Conservation (phyloP, 495 filamentous ascomycete species). For the Xylaria sp. region DNA sequence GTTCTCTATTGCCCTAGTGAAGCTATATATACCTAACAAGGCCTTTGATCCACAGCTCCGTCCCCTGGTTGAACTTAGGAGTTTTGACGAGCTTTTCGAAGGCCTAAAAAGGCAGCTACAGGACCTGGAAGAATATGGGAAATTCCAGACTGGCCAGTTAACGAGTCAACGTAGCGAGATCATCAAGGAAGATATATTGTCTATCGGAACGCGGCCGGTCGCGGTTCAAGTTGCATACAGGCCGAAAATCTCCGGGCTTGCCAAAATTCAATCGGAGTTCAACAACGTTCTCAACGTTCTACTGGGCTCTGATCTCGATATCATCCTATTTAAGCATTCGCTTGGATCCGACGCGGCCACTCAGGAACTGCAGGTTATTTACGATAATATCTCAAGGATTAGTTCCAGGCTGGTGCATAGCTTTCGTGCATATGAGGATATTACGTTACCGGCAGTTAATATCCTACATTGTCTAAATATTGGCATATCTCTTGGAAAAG, state of each 20-base stretch:
- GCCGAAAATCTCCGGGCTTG: constrained; percentile 69
- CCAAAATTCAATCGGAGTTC: constrained; percentile 82
- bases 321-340: constrained; percentile 39
- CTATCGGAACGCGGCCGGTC: constrained; percentile 67
- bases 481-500: constrained; percentile 68
- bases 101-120: constrained; percentile 63
- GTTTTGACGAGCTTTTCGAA: constrained; percentile 62
- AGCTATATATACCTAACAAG: constrained; percentile 84
- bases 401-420: constrained; percentile 67
- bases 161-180: constrained; percentile 67
- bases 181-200: constrained; percentile 63
- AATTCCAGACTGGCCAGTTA: constrained; percentile 69
- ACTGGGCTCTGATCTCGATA: constrained; percentile 60
- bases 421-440: constrained; percentile 82
- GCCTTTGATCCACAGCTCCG: constrained; percentile 85
- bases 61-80: constrained; percentile 72
- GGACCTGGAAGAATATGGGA: constrained; percentile 69
- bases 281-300: constrained; percentile 73
- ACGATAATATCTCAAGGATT: constrained; percentile 75
- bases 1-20: constrained; percentile 69
- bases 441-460: constrained; percentile 77
- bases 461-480: constrained; percentile 83
- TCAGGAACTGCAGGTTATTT: constrained; percentile 64
- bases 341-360: constrained; percentile 36
- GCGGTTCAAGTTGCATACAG: constrained; percentile 66